A percentile compares a stretch with the other conserved stretches of the same genome.
Evolutionary conservation across 805 yeast genomes (phyloP).

Genomic region (Myxozyma monticola): DNA sequence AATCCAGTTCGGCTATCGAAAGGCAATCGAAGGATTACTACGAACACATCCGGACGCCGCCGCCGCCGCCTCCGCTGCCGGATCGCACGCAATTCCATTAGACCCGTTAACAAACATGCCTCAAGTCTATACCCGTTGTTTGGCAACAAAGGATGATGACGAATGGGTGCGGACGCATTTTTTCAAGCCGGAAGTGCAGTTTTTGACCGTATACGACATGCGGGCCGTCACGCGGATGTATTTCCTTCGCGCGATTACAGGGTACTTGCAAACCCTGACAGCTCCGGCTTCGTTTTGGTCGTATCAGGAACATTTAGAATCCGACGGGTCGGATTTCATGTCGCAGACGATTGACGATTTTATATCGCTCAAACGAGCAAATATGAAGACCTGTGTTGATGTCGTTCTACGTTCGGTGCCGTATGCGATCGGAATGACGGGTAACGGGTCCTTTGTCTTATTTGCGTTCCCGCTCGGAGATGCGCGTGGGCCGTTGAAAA

Average conservation of each 20-base stretch:
- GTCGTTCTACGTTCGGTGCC: neutral
- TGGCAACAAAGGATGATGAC: neutral
- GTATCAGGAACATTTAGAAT: neutral
- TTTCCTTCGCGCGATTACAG: neutral
- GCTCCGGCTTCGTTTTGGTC: constrained; percentile 3
- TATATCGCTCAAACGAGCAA: neutral
- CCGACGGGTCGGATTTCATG: neutral
- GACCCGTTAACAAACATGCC: neutral
- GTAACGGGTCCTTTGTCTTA: constrained; percentile 1
- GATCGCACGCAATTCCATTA: no score
- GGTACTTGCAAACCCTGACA: constrained; percentile 6
- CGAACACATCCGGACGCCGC: no score
- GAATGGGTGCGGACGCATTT: constrained; percentile 12
- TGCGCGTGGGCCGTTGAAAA: neutral
- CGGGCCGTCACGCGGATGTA: constrained; percentile 5
- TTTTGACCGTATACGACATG: constrained; percentile 12
- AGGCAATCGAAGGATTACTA: no score
- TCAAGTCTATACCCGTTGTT: neutral
- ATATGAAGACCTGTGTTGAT: neutral
- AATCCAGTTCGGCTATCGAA: no score
- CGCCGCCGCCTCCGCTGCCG: no score
- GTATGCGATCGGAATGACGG: neutral
- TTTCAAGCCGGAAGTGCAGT: constrained; percentile 12
- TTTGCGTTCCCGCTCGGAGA: constrained; percentile 4
- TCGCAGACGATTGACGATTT: neutral